Conservation (phyloP, 2,329 filamentous ascomycete species). For the Ophiognomonia clavigignenti-juglandacearum region DNA sequence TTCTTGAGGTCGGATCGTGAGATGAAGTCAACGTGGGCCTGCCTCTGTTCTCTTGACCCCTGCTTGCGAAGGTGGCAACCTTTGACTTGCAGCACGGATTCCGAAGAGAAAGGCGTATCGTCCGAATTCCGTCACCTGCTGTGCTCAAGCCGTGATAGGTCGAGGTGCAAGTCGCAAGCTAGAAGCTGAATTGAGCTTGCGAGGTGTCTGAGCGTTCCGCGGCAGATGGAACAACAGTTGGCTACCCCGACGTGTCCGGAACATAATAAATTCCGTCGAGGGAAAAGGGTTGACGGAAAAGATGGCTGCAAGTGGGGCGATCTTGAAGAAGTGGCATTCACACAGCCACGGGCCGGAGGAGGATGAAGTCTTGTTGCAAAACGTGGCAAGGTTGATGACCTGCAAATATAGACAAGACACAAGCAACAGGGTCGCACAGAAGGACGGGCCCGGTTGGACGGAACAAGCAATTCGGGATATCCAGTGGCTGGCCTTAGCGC, state of each 20-base stretch:
- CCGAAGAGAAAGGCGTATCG: conserved; percentile 11
- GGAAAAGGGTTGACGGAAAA: too few relatives aligned
- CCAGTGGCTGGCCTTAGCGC: conserved; percentile 2
- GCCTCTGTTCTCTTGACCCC: neutral
- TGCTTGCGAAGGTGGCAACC: neutral
- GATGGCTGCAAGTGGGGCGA: too few relatives aligned
- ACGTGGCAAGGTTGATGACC: too few relatives aligned
- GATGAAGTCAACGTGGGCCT: conserved; percentile 3
- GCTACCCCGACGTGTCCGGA: neutral
- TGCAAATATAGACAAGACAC: conserved; percentile 8
- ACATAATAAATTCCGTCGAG: neutral
- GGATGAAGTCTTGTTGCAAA: too few relatives aligned
- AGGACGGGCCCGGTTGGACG: conserved; percentile 5
- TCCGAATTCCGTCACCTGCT: neutral
- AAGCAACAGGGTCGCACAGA: neutral
- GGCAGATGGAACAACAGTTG: neutral
- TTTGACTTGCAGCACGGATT: conserved; percentile 1
- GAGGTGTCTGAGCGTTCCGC: neutral
- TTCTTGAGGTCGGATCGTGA: neutral
- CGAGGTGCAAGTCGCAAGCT: neutral
- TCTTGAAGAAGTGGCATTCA: too few relatives aligned
- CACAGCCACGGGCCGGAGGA: neutral
- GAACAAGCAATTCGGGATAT: neutral
- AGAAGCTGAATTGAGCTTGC: too few relatives aligned
- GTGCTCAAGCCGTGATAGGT: neutral